Evolutionary conservation across 164 flowering plant genomes (phyloP), one percentile per base, ranked within the genome.

Genomic region (Vitis amurensis): DNA sequence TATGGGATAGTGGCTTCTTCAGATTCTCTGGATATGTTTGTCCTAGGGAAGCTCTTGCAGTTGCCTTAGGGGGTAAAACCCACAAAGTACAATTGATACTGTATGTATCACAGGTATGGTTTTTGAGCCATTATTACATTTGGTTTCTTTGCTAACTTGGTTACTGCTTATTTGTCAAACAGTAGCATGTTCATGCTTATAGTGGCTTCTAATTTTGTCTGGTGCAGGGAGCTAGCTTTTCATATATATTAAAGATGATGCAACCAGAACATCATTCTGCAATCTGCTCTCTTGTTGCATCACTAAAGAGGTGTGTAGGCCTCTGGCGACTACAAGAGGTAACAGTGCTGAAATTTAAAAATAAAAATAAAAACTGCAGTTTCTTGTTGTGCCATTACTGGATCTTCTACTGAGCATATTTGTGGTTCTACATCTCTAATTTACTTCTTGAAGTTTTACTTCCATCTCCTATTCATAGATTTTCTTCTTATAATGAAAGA

Each of bases 241-340:
- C 76, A 52, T 77, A 80, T 69, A 81, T 89, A 55, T 62, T 87
- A 68, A 78, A 77, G 64, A 67, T 81, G 73, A 77, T 81, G 70
- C 77, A 82, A 67, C 61, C 79, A 70, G 77, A 83, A 63, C 88
- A 83, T 77, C 77, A 75, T 77, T 74, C 78, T 76, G 90, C 98
- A 53, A 69, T 91, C 5, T 84, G 90, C 79, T 81, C 88, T 27
- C 88, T 93, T 29, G 71, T 93, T 60, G 91, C 91, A 71, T 87
- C 93, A 64, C 52, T 91, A 68, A 88, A 85, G 71, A 86, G 95
- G 79, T 83, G 81, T 66, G 53, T 69, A 50, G 98, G 98, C 58
- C 84, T 93, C 53, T 90, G 92, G 89, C 85, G 97, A 53, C 82
- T 93, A 60, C 79, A 81, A 65, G 96, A 93, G 98, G 98, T 93